A percentile compares a stretch with the other conserved stretches of the same genome.
Evolutionary conservation across 2,329 filamentous ascomycete genomes (phyloP).

Genomic region (Pestalotiopsis sp.): DNA sequence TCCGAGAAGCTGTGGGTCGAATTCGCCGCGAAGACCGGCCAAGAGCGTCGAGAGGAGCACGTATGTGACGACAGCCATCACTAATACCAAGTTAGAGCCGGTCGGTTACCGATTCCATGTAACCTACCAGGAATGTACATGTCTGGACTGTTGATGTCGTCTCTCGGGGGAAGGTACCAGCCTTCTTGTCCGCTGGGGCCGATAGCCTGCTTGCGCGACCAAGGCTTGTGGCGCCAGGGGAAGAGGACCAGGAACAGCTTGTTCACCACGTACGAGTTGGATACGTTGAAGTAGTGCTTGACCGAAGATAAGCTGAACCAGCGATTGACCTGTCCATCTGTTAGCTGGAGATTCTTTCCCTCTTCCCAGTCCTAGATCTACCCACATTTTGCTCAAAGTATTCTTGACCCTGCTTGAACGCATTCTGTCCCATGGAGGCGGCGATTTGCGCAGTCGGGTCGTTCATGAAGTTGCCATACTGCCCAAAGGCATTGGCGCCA

Average conservation of each 20-base stretch:
- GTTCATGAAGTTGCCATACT: constrained; percentile 92
- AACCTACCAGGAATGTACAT: constrained; percentile 87
- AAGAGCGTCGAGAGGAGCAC: constrained; percentile 91
- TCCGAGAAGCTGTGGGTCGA: constrained; percentile 91
- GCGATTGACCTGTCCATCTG: constrained; percentile 51
- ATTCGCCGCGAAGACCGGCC: constrained; percentile 85
- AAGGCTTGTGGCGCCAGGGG: constrained; percentile 96
- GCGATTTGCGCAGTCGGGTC: constrained; percentile 95
- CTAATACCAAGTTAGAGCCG: constrained; percentile 31
- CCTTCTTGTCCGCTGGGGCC: constrained; percentile 71
- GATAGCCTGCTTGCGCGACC: constrained; percentile 86
- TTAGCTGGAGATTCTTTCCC: neutral
- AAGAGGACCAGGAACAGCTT: constrained; percentile 94
- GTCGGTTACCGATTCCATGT: neutral
- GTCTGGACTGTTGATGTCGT: constrained; percentile 96
- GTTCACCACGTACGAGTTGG: constrained; percentile 92
- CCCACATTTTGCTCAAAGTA: constrained; percentile 94
- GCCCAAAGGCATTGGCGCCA: constrained; percentile 63
- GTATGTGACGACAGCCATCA: constrained; percentile 98
- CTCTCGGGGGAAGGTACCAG: constrained; percentile 86
- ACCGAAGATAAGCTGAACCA: constrained; percentile 92
- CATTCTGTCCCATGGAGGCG: constrained; percentile 89
- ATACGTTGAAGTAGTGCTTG: constrained; percentile 99
- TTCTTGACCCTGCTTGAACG: constrained; percentile 88
- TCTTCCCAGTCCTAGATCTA: constrained; percentile 13